phyloP scores from a whole-genome alignment of 768 basidiomycete genomes.

The Termitomyces eurrhizus region DNA sequence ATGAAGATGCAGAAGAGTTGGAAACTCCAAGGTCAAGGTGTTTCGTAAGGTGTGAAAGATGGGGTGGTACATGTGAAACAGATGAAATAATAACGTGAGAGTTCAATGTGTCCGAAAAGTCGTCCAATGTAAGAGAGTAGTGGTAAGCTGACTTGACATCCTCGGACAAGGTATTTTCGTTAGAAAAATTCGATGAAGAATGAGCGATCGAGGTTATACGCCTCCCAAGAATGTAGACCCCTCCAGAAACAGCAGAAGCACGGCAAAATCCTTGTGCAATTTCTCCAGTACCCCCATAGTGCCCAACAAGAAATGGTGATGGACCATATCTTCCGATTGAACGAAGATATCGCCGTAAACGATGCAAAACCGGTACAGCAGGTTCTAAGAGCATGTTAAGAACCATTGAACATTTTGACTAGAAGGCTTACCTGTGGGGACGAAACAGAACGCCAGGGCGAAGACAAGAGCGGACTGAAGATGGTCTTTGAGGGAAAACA shows the following conservation, averaged over 20 bases:
- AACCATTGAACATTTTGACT: neutral
- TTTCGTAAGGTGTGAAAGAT: conserved; percentile 21
- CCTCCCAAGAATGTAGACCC: conserved; percentile 68
- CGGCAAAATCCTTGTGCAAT: conserved; percentile 90
- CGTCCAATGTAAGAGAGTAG: conserved; percentile 51
- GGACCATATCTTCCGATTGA: conserved; percentile 83
- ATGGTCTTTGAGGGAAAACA: conserved; percentile 58
- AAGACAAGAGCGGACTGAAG: conserved; percentile 64
- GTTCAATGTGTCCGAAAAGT: conserved; percentile 55
- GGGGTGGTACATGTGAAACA: conserved; percentile 26
- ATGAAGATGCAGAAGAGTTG: neutral
- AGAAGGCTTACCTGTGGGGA: conserved; percentile 46
- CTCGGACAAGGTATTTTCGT: neutral
- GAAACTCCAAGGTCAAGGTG: conserved; percentile 13
- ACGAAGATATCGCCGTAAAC: conserved; percentile 69
- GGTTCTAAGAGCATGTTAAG: conserved; percentile 44
- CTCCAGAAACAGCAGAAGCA: conserved; percentile 77
- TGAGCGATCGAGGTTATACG: conserved; percentile 29
- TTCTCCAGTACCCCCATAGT: conserved; percentile 92
- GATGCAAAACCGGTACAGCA: conserved; percentile 59
- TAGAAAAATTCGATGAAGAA: neutral
- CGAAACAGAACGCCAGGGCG: conserved; percentile 70
- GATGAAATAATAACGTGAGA: conserved; percentile 56
- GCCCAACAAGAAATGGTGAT: conserved; percentile 85
- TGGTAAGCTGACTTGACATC: conserved; percentile 11